Evolutionary conservation across 306 rosid species (phyloP).

Genomic region (Pterocarpus santalinus): DNA sequence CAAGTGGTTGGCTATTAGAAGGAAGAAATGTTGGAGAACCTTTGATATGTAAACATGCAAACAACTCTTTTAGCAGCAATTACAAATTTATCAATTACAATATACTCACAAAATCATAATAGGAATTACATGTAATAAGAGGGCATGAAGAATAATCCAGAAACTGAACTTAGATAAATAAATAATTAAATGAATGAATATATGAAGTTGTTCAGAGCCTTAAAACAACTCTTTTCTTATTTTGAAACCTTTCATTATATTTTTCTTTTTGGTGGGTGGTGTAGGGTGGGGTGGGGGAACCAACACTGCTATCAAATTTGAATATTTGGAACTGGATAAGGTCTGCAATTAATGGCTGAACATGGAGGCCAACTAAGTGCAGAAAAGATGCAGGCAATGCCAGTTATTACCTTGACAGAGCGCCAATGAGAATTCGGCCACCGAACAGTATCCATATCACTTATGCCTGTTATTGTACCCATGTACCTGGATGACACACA

Average conservation of each 20-base stretch:
- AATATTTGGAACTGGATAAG: constrained; percentile 3
- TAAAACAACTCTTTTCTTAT: background rate
- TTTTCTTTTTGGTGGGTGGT: constrained; percentile 2
- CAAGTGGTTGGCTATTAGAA: background rate
- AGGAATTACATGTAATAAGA: background rate
- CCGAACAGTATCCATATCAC: constrained; percentile 84
- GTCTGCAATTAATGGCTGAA: background rate
- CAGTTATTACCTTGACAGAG: constrained; percentile 77
- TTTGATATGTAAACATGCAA: background rate
- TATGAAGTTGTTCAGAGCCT: background rate
- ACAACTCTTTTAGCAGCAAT: background rate
- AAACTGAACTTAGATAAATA: background rate
- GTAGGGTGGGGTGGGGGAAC: background rate
- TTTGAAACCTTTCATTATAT: constrained; percentile 1
- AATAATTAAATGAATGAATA: background rate
- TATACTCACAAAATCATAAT: constrained; percentile 20
- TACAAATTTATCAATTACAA: background rate
- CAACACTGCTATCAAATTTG: constrained; percentile 1
- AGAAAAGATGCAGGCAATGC: background rate
- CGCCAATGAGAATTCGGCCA: constrained; percentile 97
- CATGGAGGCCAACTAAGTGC: constrained; percentile 3
- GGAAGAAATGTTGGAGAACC: background rate
- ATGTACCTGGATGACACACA: constrained; percentile 69
- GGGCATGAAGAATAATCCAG: constrained; percentile 4
- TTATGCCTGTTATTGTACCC: constrained; percentile 96